phyloP scores from a whole-genome alignment of 805 yeast genomes.

The Blastobotrys terrestris region DNA sequence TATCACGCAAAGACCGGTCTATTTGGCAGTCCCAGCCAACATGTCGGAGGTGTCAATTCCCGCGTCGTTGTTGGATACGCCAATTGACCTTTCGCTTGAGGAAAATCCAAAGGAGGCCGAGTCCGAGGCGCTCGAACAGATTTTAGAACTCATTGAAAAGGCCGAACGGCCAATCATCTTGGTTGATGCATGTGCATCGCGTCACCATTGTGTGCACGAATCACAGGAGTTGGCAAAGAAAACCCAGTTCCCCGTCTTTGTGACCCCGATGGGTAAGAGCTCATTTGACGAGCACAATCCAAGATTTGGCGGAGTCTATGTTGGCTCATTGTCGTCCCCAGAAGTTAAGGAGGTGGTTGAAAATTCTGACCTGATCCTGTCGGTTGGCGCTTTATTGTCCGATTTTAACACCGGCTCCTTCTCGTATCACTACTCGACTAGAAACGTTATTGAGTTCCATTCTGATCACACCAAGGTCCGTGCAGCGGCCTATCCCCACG shows the following conservation, averaged over 20 bases:
- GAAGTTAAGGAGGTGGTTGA: constrained; percentile 69
- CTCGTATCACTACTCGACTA: constrained; percentile 48
- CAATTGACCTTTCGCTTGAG: constrained; percentile 54
- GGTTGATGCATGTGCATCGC: constrained; percentile 81
- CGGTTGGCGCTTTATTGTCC: constrained; percentile 77
- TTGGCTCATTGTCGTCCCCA: constrained; percentile 72
- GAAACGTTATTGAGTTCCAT: constrained; percentile 49
- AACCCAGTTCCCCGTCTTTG: constrained; percentile 76
- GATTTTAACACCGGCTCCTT: constrained; percentile 88
- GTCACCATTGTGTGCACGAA: constrained; percentile 66
- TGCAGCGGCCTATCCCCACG: constrained; percentile 47
- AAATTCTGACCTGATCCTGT: constrained; percentile 64
- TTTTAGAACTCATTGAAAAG: constrained; percentile 45
- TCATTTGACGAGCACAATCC: constrained; percentile 65
- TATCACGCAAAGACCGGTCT: constrained; percentile 71
- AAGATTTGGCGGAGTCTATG: constrained; percentile 79
- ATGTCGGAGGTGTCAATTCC: constrained; percentile 62
- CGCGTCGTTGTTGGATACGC: constrained; percentile 49
- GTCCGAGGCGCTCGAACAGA: constrained; percentile 51
- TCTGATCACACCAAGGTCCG: constrained; percentile 49
- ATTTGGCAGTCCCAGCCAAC: constrained; percentile 78
- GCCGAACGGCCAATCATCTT: constrained; percentile 69
- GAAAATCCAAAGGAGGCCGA: constrained; percentile 58
- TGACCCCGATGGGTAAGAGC: constrained; percentile 89
- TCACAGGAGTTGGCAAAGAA: constrained; percentile 53